phyloP scores from a whole-genome alignment of 2,329 filamentous ascomycete genomes.

The Stagonosporopsis cucurbitacearum region DNA sequence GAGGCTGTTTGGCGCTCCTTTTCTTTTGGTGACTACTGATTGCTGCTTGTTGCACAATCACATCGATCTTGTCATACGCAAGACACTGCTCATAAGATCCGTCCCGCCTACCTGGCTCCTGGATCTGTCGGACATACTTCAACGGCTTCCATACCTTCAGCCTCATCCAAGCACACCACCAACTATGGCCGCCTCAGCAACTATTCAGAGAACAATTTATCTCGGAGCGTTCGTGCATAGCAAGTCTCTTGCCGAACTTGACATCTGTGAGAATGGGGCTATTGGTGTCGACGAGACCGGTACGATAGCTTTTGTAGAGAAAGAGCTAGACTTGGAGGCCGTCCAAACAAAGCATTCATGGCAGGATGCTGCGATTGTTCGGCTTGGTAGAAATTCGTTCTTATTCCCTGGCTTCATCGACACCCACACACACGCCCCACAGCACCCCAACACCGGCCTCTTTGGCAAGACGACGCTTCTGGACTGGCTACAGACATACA shows the following conservation, averaged over 20 bases:
- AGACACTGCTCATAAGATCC: not conserved
- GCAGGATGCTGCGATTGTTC: slow-evolving; percentile 51
- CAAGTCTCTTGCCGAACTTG: slow-evolving; percentile 55
- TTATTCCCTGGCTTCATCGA: slow-evolving; percentile 90
- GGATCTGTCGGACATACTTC: slow-evolving; percentile 1
- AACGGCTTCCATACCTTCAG: slow-evolving; percentile 2
- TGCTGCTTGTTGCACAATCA: slow-evolving; percentile 2
- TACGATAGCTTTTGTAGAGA: slow-evolving; percentile 58
- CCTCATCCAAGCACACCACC: not conserved
- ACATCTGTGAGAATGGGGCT: slow-evolving; percentile 55
- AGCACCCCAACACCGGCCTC: slow-evolving; percentile 92
- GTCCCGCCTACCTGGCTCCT: slow-evolving; percentile 4
- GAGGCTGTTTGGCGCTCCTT: slow-evolving; percentile 10
- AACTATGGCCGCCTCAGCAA: slow-evolving; percentile 40
- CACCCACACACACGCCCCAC: slow-evolving; percentile 92
- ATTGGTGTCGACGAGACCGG: slow-evolving; percentile 61
- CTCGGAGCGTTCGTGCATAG: slow-evolving; percentile 68
- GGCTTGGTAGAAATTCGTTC: slow-evolving; percentile 63
- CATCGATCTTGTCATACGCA: slow-evolving; percentile 2
- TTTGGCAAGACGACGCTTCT: slow-evolving; percentile 93
- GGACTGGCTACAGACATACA: slow-evolving; percentile 93
- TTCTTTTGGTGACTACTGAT: not conserved
- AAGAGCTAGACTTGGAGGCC: slow-evolving; percentile 38
- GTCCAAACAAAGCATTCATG: slow-evolving; percentile 42
- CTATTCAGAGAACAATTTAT: slow-evolving; percentile 56